Evolutionary conservation across 192 early-diverging fungal species (phyloP), one percentile per base, ranked within the genome.

Genomic region (Diversispora epigaea): DNA sequence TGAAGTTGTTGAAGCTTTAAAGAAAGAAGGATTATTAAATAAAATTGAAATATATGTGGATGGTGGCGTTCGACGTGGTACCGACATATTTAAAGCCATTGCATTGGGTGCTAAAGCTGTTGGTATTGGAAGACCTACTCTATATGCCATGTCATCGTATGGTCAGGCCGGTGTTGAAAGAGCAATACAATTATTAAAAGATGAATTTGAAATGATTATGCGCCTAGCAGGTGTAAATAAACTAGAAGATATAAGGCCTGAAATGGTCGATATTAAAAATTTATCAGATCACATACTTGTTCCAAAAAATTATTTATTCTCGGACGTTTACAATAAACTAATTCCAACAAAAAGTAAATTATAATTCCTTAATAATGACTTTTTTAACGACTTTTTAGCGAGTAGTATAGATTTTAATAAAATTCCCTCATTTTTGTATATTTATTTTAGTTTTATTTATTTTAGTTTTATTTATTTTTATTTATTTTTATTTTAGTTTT

Each of bases 51-150:
- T 99, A 12, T 98, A 91, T 77, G 74, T 98, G 21, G 98, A 99
- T 81, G 96, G 98, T 44, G 98, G 98, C 39, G 80, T 99, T 39
- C 87, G 96, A 45, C 84, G 92, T 40, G 98, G 94, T 21, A 86
- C 93, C 14, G 98, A 99, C 82, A 90, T 99, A 21, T 89, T 97
- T 84, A 98, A 98, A 86, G 95, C 95, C 3, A 84, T 99, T 71
- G 96, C 96, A 6, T 80, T 99, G 9, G 98, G 98, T 11, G 98
- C 98, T 1, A 89, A 87, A 52, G 96, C 91, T 79, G 89, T 97
- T 76, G 95, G 96, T 69, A 76, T 95, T 81, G 93, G 96, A 65
- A 74, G 94, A 80, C 90, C 93, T 39, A 83, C 84, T 8, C 77
- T 86, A 49, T 83, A 78, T 76, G 82, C 79, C 7, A 78, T 83